Evolutionary conservation across 2,329 filamentous ascomycete genomes (phyloP).

Genomic region (Clonostachys byssicola): DNA sequence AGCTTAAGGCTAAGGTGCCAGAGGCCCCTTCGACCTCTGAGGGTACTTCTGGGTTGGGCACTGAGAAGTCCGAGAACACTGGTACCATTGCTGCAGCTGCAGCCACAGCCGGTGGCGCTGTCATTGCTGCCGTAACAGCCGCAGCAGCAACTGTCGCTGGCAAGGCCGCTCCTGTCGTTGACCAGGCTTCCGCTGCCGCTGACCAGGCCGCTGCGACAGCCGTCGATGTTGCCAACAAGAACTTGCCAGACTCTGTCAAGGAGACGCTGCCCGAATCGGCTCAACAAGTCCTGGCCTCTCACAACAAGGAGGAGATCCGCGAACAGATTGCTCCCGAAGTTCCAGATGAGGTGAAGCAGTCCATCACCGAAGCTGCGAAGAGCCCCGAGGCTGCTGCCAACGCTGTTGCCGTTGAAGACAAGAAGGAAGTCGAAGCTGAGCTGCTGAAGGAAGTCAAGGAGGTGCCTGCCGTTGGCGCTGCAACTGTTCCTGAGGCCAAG

Average conservation of each 20-base stretch:
- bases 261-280: conserved; percentile 43
- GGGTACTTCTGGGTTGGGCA: conserved; percentile 45
- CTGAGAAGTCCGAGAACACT: conserved; percentile 45
- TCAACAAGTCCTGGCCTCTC: conserved; percentile 39
- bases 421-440: conserved; percentile 71
- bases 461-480: conserved; percentile 23
- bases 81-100: conserved; percentile 35
- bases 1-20: conserved; percentile 64
- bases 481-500: conserved; percentile 13
- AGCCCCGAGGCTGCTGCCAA: conserved; percentile 69
- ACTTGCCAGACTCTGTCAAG: conserved; percentile 51
- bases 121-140: conserved; percentile 23
- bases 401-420: conserved; percentile 66
- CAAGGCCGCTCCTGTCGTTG: conserved; percentile 16
- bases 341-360: conserved; percentile 52
- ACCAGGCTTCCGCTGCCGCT: conserved; percentile 15
- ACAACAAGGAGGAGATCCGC: conserved; percentile 33
- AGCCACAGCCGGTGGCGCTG: conserved; percentile 24
- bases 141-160: conserved; percentile 20
- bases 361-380: conserved; percentile 51
- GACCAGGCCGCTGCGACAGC: conserved; percentile 26
- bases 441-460: conserved; percentile 60
- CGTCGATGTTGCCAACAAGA: conserved; percentile 34
- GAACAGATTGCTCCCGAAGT: conserved; percentile 45
- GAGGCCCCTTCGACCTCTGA: conserved; percentile 55